phyloP scores from a whole-genome alignment of 2,329 filamentous ascomycete genomes.

The Fusarium piperis region DNA sequence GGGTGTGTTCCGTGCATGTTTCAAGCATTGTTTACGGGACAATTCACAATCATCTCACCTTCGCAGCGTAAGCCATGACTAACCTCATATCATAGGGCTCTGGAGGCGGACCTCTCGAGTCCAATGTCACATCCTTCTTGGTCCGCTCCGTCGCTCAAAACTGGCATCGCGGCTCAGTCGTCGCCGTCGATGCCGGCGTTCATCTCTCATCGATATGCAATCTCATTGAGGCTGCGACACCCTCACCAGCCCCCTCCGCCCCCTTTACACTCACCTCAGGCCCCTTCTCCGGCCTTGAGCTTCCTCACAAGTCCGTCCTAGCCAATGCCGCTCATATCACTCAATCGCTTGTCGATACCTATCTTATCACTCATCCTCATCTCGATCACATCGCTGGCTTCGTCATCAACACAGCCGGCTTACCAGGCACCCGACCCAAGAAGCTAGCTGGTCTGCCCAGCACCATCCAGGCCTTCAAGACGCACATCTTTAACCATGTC shows the following conservation, averaged over 20 bases:
- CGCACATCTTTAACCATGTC: constrained; percentile 95
- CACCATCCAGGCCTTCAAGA: constrained; percentile 92
- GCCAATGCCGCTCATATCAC: constrained; percentile 87
- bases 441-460: constrained; percentile 84
- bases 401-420: constrained; percentile 90
- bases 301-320: constrained; percentile 72
- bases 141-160: constrained; percentile 81
- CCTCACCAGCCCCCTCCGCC: constrained; percentile 43
- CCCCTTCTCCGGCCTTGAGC: constrained; percentile 81
- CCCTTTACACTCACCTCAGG: constrained; percentile 70
- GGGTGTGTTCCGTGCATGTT: neutral
- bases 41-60: neutral
- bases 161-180: constrained; percentile 83
- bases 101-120: constrained; percentile 88
- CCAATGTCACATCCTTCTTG: constrained; percentile 88
- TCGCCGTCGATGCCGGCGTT: constrained; percentile 94
- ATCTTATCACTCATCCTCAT: constrained; percentile 96
- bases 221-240: constrained; percentile 72
- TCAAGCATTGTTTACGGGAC: neutral
- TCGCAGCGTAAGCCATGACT: constrained; percentile 2
- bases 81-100: constrained; percentile 70
- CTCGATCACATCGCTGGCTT: constrained; percentile 93
- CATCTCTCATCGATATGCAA: constrained; percentile 86
- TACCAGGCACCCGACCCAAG: constrained; percentile 84
- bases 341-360: constrained; percentile 82